Base-by-base conservation (phyloP, 805 yeast genomes). In the Nakazawaea molendinolei region DNA sequence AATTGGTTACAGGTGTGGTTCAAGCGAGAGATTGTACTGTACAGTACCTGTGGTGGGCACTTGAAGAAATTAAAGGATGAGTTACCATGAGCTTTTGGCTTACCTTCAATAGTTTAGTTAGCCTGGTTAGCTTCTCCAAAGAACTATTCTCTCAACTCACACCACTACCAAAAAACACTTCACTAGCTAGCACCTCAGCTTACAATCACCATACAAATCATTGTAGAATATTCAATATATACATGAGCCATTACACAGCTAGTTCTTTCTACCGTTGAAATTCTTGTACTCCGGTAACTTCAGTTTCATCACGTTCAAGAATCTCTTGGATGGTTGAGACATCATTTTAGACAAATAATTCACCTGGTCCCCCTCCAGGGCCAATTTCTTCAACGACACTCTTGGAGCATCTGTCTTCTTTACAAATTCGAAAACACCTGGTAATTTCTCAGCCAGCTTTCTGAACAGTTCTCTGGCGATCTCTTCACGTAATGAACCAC, bases 391-490 rank as follows among this genome's bases (percentile, higher is more conserved):
- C 40, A 84, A 63, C 16, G 95, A 86, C 10, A 80, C 79, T 63
- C 94, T 78, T 23, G 87, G 75, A 40, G 73, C 61, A 26, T 83
- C 68, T 17, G 71, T 70, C 46, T 60, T 67, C 38, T 75, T 76
- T 28, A 90, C 76, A 51, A 90, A 81, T 61, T 90, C 97, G 61
- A 80, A 89, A 33, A 76, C 71, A 12, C 97, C 97, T 0, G 98
- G 98, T 39, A 92, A 70, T 55, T 90, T 90, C 44, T 79, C 86
- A 28, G 90, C 81, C 4, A 96, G 96, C 57, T 86, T 83, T 57
- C 95, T 74, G 50, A 82, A 72, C 0, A 95, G 92, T 49, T 90
- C 96, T 48, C 84, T 74, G 18, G 96, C 97, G 16, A 86, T 85
- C 46, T 74, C 77, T 54, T 86, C 95, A 59, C 92, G 97, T 48